Evolutionary conservation across 768 basidiomycete species (phyloP).

Genomic region (Strobilomyces dryophilus): DNA sequence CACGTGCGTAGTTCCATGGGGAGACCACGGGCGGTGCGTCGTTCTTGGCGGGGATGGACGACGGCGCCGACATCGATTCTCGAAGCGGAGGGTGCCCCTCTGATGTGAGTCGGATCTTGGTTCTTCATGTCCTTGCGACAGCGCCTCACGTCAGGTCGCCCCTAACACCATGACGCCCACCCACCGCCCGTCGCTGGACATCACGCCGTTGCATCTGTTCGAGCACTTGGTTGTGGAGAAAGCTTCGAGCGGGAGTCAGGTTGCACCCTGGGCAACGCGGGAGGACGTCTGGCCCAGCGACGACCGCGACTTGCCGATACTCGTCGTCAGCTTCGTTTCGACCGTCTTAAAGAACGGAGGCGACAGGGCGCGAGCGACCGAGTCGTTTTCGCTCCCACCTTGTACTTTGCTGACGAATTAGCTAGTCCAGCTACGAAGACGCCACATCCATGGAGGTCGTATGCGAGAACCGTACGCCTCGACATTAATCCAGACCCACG

Average conservation of each 20-base stretch:
- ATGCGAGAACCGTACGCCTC: neutral
- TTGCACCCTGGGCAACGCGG: neutral
- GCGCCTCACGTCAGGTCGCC: neutral
- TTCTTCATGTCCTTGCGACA: neutral
- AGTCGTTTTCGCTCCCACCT: neutral
- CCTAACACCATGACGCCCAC: neutral
- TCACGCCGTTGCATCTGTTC: slow-evolving; percentile 7
- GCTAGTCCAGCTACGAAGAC: neutral
- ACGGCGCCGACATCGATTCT: neutral
- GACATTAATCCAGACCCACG: neutral
- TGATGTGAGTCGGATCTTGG: neutral
- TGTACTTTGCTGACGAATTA: neutral
- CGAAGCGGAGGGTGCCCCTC: neutral
- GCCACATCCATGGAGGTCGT: neutral
- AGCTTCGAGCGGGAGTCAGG: too few relatives aligned
- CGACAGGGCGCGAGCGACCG: neutral
- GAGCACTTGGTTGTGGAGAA: neutral
- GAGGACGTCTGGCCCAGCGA: slow-evolving; percentile 4
- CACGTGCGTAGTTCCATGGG: slow-evolving; percentile 3
- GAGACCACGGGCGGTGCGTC: neutral
- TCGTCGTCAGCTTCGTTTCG: neutral
- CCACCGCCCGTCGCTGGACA: neutral
- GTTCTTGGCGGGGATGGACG: neutral
- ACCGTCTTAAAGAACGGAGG: neutral
- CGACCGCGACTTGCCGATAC: neutral